Base-by-base conservation (phyloP, 805 yeast species). In the Zygosaccharomyces kombuchaensis region DNA sequence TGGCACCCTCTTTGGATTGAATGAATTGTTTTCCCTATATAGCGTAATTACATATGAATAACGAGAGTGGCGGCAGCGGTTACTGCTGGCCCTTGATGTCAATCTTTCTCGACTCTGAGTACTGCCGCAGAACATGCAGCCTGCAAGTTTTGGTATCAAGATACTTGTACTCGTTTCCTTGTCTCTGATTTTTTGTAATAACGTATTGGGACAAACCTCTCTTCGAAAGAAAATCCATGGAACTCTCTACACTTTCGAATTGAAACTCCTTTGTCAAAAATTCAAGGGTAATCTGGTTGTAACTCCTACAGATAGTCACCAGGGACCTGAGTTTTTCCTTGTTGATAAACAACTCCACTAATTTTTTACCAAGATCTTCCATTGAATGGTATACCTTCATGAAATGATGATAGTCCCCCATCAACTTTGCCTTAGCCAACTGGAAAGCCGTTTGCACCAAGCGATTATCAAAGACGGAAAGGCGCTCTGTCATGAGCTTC, bases 41-140 rank as follows among this genome's bases (percentile, higher is more conserved):
- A 38, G 16, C 4, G 31, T 16, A 31, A 17, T 23, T 38, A 38
- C 22, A 27, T 27, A 38, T 10, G 32, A 13, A n/a, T 3, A 13
- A 13, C 14, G 16, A n/a, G 8, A 14, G 16, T 14, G 21, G 9
- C 22, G 17, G 22, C 9, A 6, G 22, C 16, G 14, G 34, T 48
- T 50, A 58, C 14, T 46, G 67, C 66, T 90, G 97, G 1, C 98
- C 98, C 70, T 90, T 90, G 51, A 91, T 89, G 60, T 90, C 97
- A 10, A 90, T 81, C 58, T 74, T 82, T 48, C 69, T 77, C 54
- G 74, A 68, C 39, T 54, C 65, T 50, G 63, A 65, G 53, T 65
- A 71, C 39, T 58, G 68, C 50, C 48, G 62, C 50, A 68, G 62
- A 3, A 80, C 63, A 0, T 59, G 58, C 0, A 67, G 12, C 47